Percentiles rank a stretch among this genome's conserved stretches.
phyloP scores from a whole-genome alignment of 2,329 filamentous ascomycete species.

The Tolypocladium capitatum region DNA sequence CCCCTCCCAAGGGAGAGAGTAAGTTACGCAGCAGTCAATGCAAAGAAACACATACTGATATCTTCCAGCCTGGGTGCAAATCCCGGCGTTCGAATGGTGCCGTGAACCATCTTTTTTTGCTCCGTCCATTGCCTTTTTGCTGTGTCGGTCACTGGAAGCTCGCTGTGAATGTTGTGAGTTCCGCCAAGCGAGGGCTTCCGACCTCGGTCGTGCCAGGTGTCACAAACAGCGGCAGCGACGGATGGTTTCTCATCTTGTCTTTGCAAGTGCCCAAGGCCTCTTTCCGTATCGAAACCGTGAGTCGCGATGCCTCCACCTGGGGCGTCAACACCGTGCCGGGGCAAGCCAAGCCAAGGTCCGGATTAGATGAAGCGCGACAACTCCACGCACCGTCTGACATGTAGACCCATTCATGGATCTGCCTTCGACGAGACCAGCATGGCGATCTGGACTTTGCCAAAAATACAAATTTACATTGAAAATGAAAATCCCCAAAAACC shows the following conservation, averaged over 20 bases:
- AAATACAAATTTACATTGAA: too few relatives aligned
- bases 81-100: slow-evolving; percentile 12
- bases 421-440: too few relatives aligned
- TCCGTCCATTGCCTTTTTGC: neutral
- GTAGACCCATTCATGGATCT: neutral
- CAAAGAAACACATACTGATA: slow-evolving; percentile 2
- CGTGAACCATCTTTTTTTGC: slow-evolving; percentile 4
- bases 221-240: neutral
- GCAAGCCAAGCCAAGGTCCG: neutral
- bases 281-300: neutral
- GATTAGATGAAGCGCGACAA: neutral
- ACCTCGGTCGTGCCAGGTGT: neutral
- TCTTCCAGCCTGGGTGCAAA: slow-evolving; percentile 10
- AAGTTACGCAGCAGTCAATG: slow-evolving; percentile 7
- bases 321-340: neutral
- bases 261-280: neutral
- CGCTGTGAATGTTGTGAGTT: neutral
- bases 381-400: neutral
- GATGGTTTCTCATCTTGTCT: neutral
- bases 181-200: neutral
- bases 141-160: neutral
- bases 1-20: slow-evolving; percentile 13
- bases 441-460: neutral
- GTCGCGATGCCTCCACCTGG: neutral
- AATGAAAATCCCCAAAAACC: too few relatives aligned